Conservation (phyloP, 1,139 yeast genomes). For the Suhomyces taliae region DNA sequence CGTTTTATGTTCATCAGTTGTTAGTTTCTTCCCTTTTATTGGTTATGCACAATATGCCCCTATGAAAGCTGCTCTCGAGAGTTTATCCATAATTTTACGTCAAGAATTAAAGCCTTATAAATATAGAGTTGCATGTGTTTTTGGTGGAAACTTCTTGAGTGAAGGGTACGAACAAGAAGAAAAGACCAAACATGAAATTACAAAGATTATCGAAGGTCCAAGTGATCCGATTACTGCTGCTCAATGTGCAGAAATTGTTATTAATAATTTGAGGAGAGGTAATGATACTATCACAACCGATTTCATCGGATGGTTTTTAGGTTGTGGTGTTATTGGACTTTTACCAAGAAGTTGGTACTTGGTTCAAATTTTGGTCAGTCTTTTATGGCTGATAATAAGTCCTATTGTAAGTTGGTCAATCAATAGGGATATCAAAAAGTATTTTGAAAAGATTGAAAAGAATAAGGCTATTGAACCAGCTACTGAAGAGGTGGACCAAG, state of each 20-base stretch:
- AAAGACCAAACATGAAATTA: conserved; percentile 80
- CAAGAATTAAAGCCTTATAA: conserved; percentile 77
- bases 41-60: conserved; percentile 95
- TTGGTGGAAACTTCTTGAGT: conserved; percentile 87
- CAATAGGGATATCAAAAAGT: conserved; percentile 53
- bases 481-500: conserved; percentile 1
- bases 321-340: conserved; percentile 66
- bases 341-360: conserved; percentile 65
- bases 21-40: conserved; percentile 81
- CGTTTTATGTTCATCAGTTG: conserved; percentile 76
- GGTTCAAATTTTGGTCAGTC: conserved; percentile 48
- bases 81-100: conserved; percentile 72
- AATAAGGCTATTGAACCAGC: conserved; percentile 4
- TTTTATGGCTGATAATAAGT: conserved; percentile 57
- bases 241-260: conserved; percentile 61
- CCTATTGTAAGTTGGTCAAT: conserved; percentile 63
- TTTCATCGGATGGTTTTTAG: conserved; percentile 78
- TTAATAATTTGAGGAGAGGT: conserved; percentile 61
- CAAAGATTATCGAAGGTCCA: conserved; percentile 81
- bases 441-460: conserved; percentile 31
- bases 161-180: conserved; percentile 88
- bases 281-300: conserved; percentile 81
- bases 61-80: conserved; percentile 74
- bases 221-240: conserved; percentile 69
- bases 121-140: conserved; percentile 60